A percentile compares a stretch with the other conserved stretches of the same genome.
These are phyloP conservation scores for Platismatia glauca DNA, from an alignment of 495 filamentous ascomycete genomes.

Conservation along the genomic window DNA sequence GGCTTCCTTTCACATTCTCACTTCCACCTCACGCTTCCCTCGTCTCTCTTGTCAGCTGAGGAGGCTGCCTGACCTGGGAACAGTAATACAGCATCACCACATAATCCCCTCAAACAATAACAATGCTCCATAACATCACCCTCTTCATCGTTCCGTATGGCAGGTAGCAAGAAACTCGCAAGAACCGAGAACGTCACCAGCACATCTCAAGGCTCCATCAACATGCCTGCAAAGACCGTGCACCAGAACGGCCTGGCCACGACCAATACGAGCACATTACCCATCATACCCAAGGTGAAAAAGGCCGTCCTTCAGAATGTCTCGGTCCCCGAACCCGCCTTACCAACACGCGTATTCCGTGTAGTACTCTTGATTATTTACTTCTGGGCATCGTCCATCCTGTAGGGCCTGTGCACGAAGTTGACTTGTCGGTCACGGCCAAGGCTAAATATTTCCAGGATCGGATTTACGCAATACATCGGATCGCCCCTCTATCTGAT, in stretches of 20 bases:
- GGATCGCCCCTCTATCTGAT: conserved; percentile 59
- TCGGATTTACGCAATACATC: conserved; percentile 53
- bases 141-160: not conserved
- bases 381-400: conserved; percentile 9
- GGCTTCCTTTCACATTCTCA: not conserved
- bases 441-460: conserved; percentile 30
- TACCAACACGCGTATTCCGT: conserved; percentile 3
- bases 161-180: not conserved
- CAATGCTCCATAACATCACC: not conserved
- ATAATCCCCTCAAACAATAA: not conserved
- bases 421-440: not conserved
- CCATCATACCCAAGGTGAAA: not conserved
- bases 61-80: not conserved
- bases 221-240: not conserved
- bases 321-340: conserved; percentile 1
- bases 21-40: not conserved
- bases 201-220: not conserved
- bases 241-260: not conserved
- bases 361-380: conserved; percentile 1
- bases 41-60: not conserved
- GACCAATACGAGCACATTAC: not conserved
- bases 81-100: no score
- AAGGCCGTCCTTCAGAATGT: not conserved
- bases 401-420: not conserved
- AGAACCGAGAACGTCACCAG: not conserved